A percentile compares a stretch with the other conserved stretches of the same genome.
phyloP scores from a whole-genome alignment of 2,329 filamentous ascomycete genomes.

The Phialophora chinensis region DNA sequence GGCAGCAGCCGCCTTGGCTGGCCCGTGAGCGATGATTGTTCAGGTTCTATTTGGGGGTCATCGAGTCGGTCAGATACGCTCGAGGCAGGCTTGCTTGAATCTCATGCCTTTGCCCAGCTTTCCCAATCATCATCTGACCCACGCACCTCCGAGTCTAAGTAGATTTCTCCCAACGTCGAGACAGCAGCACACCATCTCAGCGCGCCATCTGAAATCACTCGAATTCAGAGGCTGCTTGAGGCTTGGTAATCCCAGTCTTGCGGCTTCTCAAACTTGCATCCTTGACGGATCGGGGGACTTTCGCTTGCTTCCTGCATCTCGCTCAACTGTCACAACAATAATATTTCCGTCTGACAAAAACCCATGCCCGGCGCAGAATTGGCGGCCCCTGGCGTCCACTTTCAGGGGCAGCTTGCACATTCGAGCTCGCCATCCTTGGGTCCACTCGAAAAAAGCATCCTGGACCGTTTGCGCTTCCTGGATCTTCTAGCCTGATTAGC shows the following conservation, averaged over 20 bases:
- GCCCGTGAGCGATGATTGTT: not conserved
- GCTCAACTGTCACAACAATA: not conserved
- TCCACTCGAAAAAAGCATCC: slow-evolving; percentile 14
- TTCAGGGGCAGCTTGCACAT: slow-evolving; percentile 1
- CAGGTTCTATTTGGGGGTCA: not conserved
- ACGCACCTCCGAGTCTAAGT: not conserved
- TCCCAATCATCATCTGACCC: too few species aligned
- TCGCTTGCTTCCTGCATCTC: not conserved
- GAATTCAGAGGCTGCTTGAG: not conserved
- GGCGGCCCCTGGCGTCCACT: not conserved
- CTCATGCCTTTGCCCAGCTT: not conserved
- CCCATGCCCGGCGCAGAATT: not conserved
- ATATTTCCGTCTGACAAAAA: not conserved
- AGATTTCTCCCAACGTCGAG: not conserved
- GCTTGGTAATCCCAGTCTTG: not conserved
- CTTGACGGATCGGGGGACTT: not conserved
- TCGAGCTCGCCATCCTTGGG: not conserved
- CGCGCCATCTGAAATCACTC: not conserved
- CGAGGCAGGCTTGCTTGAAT: not conserved
- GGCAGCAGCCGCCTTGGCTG: slow-evolving; percentile 13
- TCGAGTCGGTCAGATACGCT: not conserved
- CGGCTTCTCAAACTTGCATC: not conserved
- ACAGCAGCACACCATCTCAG: not conserved
- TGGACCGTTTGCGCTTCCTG: slow-evolving; percentile 20
- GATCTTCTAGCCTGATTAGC: slow-evolving; percentile 11